These are phyloP conservation scores for Tilletia caries DNA, from an alignment of 1,284 basidiomycete species.

Conservation along the genomic window DNA sequence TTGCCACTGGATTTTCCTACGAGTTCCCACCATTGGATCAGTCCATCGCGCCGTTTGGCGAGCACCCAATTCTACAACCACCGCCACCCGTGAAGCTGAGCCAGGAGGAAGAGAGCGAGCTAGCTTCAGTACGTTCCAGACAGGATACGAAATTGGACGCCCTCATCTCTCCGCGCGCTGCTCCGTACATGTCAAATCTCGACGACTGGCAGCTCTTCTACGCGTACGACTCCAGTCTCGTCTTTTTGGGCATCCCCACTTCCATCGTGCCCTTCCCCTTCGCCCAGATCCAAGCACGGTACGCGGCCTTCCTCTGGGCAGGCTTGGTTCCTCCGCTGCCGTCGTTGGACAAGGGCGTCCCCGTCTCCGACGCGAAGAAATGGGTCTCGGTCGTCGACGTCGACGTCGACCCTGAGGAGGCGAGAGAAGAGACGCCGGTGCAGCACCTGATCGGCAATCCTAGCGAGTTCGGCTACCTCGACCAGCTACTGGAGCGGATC, in stretches of 20 bases:
- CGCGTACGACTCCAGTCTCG: conserved; percentile 29
- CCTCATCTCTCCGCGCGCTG: background rate
- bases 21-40: conserved; percentile 37
- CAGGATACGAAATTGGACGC: background rate
- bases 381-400: conserved; percentile 8
- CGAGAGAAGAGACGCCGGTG: background rate
- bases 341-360: background rate
- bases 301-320: conserved; percentile 23
- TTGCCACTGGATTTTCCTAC: conserved; percentile 49
- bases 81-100: background rate
- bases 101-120: background rate
- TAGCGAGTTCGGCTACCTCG: conserved; percentile 5
- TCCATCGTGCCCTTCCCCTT: conserved; percentile 49
- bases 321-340: conserved; percentile 7
- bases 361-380: background rate
- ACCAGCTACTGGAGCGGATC: background rate
- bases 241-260: conserved; percentile 40
- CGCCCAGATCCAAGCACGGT: conserved; percentile 37
- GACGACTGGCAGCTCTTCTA: conserved; percentile 51
- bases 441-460: conserved; percentile 6
- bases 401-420: background rate
- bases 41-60: conserved; percentile 20
- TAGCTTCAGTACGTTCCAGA: background rate
- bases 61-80: conserved; percentile 23
- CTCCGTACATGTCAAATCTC: conserved; percentile 30